A percentile compares a stretch with the other conserved stretches of the same genome.
Conservation (phyloP, 1,139 yeast species). For the Taiozyma sp. region DNA sequence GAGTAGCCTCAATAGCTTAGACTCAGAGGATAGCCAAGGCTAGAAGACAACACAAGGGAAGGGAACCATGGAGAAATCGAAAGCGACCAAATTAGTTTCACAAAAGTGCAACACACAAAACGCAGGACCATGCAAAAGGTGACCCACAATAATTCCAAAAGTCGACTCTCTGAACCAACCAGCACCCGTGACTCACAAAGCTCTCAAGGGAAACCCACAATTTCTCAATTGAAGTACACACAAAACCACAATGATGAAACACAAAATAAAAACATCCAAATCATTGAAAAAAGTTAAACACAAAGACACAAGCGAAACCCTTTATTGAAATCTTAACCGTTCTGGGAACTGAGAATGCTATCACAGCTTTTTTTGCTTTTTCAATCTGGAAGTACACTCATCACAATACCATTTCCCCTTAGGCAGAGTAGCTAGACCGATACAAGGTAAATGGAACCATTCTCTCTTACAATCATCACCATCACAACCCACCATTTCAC, state of each 20-base stretch:
- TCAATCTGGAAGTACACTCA: conserved; percentile 51
- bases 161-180: background rate
- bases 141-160: too few relatives aligned
- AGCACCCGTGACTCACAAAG: background rate
- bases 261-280: background rate
- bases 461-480: conserved; percentile 90
- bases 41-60: too few relatives aligned
- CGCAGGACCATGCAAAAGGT: too few relatives aligned
- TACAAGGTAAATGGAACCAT: conserved; percentile 97
- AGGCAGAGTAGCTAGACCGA: conserved; percentile 85
- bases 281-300: background rate
- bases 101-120: too few relatives aligned
- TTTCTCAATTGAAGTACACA: background rate
- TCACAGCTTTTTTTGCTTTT: conserved; percentile 17
- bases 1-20: background rate
- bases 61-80: background rate
- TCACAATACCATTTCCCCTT: conserved; percentile 98
- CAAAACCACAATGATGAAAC: background rate
- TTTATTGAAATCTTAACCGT: background rate
- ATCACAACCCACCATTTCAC: conserved; percentile 99
- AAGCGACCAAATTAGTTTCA: background rate
- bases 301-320: background rate
- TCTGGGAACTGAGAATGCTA: background rate
- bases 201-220: background rate
- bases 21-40: too few relatives aligned